Percentiles rank a stretch among this genome's conserved stretches.
These are phyloP conservation scores for Globisporangium alternatum DNA, from an alignment of 352 stramenopile species.

Conservation along the genomic window DNA sequence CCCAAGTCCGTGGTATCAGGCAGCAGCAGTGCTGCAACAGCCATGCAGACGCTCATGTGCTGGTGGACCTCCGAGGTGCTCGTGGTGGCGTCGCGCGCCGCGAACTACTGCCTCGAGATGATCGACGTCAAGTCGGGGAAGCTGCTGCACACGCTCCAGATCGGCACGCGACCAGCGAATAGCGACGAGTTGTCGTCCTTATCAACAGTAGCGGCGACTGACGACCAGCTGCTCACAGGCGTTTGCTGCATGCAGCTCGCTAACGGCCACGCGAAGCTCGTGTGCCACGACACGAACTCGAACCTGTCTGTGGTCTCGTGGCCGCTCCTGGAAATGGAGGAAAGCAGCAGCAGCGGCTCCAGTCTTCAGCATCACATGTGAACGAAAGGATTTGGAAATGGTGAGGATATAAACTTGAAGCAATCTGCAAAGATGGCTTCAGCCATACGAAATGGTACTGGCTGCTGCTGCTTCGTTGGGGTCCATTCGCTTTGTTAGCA, in stretches of 20 bases:
- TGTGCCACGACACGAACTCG: slow-evolving; percentile 46
- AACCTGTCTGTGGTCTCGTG: slow-evolving; percentile 37
- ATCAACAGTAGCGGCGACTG: neutral
- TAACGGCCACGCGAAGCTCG: slow-evolving; percentile 13
- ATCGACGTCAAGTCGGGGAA: slow-evolving; percentile 38
- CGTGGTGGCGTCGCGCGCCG: slow-evolving; percentile 35
- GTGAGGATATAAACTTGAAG: neutral
- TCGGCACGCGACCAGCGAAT: slow-evolving; percentile 11
- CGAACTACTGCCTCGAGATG: slow-evolving; percentile 39
- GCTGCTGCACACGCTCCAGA: slow-evolving; percentile 43
- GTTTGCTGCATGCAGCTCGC: slow-evolving; percentile 19
- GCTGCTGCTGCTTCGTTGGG: too few species aligned
- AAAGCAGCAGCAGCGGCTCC: neutral
- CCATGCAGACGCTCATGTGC: slow-evolving; percentile 43
- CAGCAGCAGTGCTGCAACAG: slow-evolving; percentile 15
- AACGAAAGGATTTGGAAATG: neutral
- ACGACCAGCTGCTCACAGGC: slow-evolving; percentile 27
- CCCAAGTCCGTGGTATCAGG: slow-evolving; percentile 27
- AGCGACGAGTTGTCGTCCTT: neutral
- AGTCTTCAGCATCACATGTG: neutral
- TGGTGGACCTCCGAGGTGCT: slow-evolving; percentile 46
- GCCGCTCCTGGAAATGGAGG: slow-evolving; percentile 36
- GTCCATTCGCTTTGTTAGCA: too few species aligned
- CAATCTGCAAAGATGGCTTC: neutral
- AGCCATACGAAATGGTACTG: too few species aligned